These are phyloP conservation scores for Aphanomyces invadans DNA, from an alignment of 352 stramenopile genomes.

Conservation along the genomic window DNA sequence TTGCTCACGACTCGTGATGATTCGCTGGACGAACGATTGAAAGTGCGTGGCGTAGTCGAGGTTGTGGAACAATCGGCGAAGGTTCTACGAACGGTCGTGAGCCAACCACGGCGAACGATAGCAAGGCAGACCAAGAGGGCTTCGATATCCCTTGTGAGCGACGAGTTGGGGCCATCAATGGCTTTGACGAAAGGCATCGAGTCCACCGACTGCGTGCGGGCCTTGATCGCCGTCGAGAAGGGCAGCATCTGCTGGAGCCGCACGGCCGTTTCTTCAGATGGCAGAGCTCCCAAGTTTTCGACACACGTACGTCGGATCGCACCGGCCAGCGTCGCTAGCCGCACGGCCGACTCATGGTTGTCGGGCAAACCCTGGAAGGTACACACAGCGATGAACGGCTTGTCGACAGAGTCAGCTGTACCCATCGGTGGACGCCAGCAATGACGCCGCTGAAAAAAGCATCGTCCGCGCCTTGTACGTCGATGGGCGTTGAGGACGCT, in stretches of 20 bases:
- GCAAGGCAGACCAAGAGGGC: slow-evolving; percentile 7
- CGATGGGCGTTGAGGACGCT: neutral
- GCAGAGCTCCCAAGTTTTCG: slow-evolving; percentile 3
- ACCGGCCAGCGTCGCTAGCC: slow-evolving; percentile 8
- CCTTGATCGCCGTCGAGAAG: neutral
- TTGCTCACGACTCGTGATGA: slow-evolving; percentile 44
- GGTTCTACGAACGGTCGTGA: slow-evolving; percentile 11
- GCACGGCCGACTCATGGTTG: neutral
- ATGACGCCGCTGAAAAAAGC: slow-evolving; percentile 23
- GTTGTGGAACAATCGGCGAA: slow-evolving; percentile 18
- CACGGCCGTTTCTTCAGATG: neutral
- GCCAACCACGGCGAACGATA: neutral
- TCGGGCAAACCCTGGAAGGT: slow-evolving; percentile 1
- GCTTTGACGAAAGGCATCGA: slow-evolving; percentile 3
- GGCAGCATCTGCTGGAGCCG: slow-evolving; percentile 6
- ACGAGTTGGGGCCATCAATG: slow-evolving; percentile 21
- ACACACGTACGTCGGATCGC: slow-evolving; percentile 1
- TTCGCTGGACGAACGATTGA: slow-evolving; percentile 27
- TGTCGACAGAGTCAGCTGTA: no score
- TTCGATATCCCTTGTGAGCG: slow-evolving; percentile 16
- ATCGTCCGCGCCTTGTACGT: slow-evolving; percentile 14
- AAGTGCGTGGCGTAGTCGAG: slow-evolving; percentile 29
- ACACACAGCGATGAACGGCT: neutral
- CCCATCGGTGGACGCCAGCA: slow-evolving; percentile 22
- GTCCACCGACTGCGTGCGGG: neutral